Evolutionary conservation across 139 green algal species (phyloP).

Genomic region (Deuterostichococcus epilithicus): DNA sequence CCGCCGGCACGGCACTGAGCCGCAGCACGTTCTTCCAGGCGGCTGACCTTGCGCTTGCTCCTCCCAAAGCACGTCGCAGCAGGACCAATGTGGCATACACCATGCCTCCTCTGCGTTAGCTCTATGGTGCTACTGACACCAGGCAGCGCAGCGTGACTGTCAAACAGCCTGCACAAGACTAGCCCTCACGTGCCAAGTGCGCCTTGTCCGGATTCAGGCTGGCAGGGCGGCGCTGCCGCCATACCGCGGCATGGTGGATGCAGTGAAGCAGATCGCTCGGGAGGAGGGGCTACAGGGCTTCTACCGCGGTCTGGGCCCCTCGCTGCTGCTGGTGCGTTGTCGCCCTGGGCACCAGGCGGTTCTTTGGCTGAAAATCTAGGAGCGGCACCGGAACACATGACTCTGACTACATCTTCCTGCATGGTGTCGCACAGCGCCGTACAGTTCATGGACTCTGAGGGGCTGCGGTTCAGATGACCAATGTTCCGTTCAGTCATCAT

Average conservation of each 20-base stretch:
- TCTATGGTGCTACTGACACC: no score
- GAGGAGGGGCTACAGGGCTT: conserved; percentile 80
- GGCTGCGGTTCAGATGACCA: not conserved
- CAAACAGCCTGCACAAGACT: not conserved
- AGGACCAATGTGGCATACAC: no score
- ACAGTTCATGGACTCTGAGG: conserved; percentile 68
- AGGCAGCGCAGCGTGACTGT: not conserved
- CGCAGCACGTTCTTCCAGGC: no score
- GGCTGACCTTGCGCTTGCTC: not conserved
- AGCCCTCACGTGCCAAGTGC: no score
- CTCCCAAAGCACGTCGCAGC: not conserved
- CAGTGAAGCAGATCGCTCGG: conserved; percentile 56
- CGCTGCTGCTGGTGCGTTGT: conserved; percentile 83
- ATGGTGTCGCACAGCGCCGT: conserved; percentile 87
- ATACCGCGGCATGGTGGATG: conserved; percentile 73
- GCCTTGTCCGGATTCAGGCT: no score
- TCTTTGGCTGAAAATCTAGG: no score
- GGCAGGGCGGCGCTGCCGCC: not conserved
- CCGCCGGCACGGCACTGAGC: no score
- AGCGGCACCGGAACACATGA: no score
- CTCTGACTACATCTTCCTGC: no score
- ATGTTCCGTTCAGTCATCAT: no score
- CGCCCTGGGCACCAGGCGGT: no score
- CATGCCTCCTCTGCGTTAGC: no score
- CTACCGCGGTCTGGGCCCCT: conserved; percentile 85